Base-by-base conservation (phyloP, 2,329 filamentous ascomycete species). In the Colletotrichum nymphaeae region DNA sequence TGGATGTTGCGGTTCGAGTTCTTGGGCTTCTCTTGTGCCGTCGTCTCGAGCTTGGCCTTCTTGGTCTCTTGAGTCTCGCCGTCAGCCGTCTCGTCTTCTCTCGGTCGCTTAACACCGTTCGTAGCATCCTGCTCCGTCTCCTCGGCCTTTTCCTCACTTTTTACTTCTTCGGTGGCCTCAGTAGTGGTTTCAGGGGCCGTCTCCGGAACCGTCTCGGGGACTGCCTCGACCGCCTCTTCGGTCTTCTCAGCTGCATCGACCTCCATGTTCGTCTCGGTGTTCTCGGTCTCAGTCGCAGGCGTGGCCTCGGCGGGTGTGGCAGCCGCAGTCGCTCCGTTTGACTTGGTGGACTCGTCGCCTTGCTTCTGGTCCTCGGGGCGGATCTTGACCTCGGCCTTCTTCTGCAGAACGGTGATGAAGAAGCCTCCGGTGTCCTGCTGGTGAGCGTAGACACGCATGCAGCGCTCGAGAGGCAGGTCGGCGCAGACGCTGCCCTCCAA, bases 351-450 rank as follows among this genome's bases (percentile, higher is more conserved):
- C 63, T 76, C 72, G n/a, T 88, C 86, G 5, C 89, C 88, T 82
- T 49, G 42, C 42, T 97, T 94, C 57, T 72, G 26, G 92, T 92
- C 82, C 90, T 93, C 9, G 92, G 73, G 66, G 49, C 65, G 64
- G 53, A 75, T 93, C 81, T 90, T 93, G 81, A 97, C 95, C 76
- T 98, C 97, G 30, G 91, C 89, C 81, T 93, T 92, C 88, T 99
- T 99, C 86, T 98, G 94, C 22, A 99, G 85, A 0, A 98, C 95
- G 0, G 95, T 93, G 80, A 99, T 98, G 86, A 99, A 99, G 88
- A 99, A 99, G 26, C 93, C 96, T 69, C 97, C 97, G 3, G 97
- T 99, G 78, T 99, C 95, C 83, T 99, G 97, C 80, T 95, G 89
- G 82, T 99, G 97, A 42, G 95, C 94, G 82, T 98, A 99, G 7